Conservation (phyloP, 169 alveolate species). For the Cryptosporidium andersoni region DNA sequence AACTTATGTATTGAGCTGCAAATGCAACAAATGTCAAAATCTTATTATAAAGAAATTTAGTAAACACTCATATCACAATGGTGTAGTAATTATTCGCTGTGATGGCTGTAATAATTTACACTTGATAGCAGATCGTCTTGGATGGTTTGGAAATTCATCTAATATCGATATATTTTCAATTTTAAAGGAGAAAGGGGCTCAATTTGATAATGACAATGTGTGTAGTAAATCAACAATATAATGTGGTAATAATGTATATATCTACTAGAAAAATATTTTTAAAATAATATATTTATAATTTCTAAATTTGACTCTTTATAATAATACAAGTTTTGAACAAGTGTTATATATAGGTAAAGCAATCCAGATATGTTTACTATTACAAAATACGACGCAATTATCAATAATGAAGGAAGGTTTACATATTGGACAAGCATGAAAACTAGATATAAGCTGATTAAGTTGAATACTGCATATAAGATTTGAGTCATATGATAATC, state of each 20-base stretch:
- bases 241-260: neutral
- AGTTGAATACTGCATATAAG: neutral
- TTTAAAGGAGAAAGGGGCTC: neutral
- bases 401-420: constrained; percentile 21
- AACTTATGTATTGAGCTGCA: constrained; percentile 77
- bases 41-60: constrained; percentile 78
- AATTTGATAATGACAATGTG: neutral
- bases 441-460: constrained; percentile 9
- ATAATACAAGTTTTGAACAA: constrained; percentile 11
- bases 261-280: constrained; percentile 4
- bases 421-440: constrained; percentile 44
- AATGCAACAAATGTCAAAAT: constrained; percentile 81
- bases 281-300: neutral
- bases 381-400: constrained; percentile 30
- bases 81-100: constrained; percentile 84
- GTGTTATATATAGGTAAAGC: constrained; percentile 11
- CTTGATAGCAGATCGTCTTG: constrained; percentile 85
- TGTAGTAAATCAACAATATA: neutral
- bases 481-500: constrained; percentile 45
- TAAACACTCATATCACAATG: constrained; percentile 81
- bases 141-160: constrained; percentile 76
- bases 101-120: constrained; percentile 82
- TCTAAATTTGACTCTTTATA: constrained; percentile 5
- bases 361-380: constrained; percentile 7
- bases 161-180: neutral